These are phyloP conservation scores for Oryza longistaminata DNA, from an alignment of 176 grass and related monocot species.

Conservation along the genomic window DNA sequence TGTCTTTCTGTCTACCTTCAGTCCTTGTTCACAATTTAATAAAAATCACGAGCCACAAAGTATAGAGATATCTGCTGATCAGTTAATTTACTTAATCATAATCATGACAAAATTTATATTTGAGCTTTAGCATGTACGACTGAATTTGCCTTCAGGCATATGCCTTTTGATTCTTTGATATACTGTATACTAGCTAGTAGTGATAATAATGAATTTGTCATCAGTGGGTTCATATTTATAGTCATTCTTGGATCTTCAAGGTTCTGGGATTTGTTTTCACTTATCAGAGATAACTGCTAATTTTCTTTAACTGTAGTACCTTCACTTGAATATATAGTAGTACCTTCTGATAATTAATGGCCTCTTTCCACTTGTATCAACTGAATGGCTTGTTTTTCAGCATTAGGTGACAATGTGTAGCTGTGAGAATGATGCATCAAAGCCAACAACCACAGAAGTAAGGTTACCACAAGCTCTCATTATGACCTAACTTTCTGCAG, in stretches of 20 bases:
- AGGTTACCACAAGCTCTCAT: conserved; percentile 37
- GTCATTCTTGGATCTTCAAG: neutral
- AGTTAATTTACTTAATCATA: neutral
- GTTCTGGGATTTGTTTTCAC: neutral
- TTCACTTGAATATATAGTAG: neutral
- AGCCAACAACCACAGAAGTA: conserved; percentile 37
- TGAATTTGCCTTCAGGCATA: neutral
- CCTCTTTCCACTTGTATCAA: neutral
- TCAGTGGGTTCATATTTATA: neutral
- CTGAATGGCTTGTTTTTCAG: conserved; percentile 13
- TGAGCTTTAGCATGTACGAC: neutral
- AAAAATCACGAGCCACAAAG: neutral
- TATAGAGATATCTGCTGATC: neutral
- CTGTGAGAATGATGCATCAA: conserved; percentile 36
- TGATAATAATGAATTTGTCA: neutral
- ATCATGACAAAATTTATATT: neutral
- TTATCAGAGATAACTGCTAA: neutral
- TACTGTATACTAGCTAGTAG: neutral
- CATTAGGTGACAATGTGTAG: conserved; percentile 14
- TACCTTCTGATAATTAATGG: neutral
- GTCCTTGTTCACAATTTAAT: conserved; percentile 2
- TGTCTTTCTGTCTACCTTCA: neutral
- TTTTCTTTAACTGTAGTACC: neutral
- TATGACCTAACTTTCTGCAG: conserved; percentile 39
- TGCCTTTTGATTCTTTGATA: neutral